phyloP scores from a whole-genome alignment of 2,329 filamentous ascomycete species.

The Ciborinia camelliae region DNA sequence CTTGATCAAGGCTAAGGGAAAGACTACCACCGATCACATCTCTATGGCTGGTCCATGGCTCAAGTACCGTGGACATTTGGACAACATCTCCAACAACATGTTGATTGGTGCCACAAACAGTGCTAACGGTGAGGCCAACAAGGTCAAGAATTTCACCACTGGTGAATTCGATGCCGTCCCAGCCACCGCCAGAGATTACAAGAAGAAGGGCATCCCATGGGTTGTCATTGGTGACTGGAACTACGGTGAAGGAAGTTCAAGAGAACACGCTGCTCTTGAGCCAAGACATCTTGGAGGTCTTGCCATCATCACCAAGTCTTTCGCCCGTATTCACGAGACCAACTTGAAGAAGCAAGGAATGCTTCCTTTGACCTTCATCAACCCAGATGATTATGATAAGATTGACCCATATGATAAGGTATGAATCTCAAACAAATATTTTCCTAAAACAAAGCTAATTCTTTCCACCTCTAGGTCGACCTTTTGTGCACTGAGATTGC shows the following conservation, averaged over 20 bases:
- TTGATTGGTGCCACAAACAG: constrained; percentile 95
- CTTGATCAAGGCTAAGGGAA: constrained; percentile 93
- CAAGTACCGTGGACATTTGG: constrained; percentile 97
- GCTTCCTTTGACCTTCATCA: constrained; percentile 92
- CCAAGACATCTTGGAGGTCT: constrained; percentile 95
- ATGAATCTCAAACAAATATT: background rate
- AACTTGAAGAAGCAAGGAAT: constrained; percentile 99
- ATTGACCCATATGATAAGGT: constrained; percentile 83
- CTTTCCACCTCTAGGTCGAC: constrained; percentile 54
- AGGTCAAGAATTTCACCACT: constrained; percentile 86
- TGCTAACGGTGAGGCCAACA: constrained; percentile 96
- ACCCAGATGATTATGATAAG: constrained; percentile 97
- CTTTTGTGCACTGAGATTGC: constrained; percentile 83
- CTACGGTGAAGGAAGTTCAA: constrained; percentile 95
- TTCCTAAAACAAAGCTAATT: background rate
- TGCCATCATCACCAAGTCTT: constrained; percentile 91
- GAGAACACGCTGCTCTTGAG: constrained; percentile 97
- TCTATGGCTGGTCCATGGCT: constrained; percentile 96
- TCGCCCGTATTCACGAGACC: constrained; percentile 99
- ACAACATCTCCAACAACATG: constrained; percentile 99
- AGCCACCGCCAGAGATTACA: constrained; percentile 95
- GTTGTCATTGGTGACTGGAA: constrained; percentile 99
- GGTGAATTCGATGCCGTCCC: constrained; percentile 86
- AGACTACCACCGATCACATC: constrained; percentile 97
- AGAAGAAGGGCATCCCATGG: constrained; percentile 94